Evolutionary conservation across 2,329 filamentous ascomycete species (phyloP).

Genomic region (Xylaria multiplex): DNA sequence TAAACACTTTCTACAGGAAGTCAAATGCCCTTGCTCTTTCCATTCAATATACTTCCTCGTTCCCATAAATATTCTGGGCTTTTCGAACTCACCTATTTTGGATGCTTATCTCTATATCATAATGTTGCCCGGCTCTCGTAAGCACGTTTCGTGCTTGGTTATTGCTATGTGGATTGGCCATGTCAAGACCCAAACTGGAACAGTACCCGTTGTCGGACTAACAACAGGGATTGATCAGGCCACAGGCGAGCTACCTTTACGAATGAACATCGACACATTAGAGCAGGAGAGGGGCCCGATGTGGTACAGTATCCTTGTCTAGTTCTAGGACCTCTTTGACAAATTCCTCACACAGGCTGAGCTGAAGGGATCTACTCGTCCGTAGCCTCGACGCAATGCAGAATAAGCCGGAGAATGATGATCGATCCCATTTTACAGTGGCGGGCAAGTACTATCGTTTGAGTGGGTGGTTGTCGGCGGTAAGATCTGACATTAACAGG

Average conservation of each 20-base stretch:
- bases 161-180: conserved; percentile 22
- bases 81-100: not conserved
- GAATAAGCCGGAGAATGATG: conserved; percentile 53
- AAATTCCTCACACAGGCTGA: conserved; percentile 2
- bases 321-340: conserved; percentile 12
- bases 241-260: conserved; percentile 56
- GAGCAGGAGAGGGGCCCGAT: conserved; percentile 45
- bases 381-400: conserved; percentile 58
- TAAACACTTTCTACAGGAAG: not conserved
- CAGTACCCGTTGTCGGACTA: conserved; percentile 42
- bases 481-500: conserved; percentile 34
- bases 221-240: conserved; percentile 42
- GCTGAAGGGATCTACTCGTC: conserved; percentile 60
- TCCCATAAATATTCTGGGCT: not conserved
- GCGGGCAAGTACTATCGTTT: conserved; percentile 50
- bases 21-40: not conserved
- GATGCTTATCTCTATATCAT: conserved; percentile 2
- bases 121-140: conserved; percentile 16
- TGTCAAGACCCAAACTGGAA: conserved; percentile 24
- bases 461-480: not conserved
- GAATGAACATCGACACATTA: conserved; percentile 60
- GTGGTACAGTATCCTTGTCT: conserved; percentile 38
- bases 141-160: conserved; percentile 23
- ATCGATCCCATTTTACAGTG: conserved; percentile 62
- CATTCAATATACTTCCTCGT: not conserved